Conservation (phyloP, 371 early-diverging fungal species). For the Mucor saturninus region DNA sequence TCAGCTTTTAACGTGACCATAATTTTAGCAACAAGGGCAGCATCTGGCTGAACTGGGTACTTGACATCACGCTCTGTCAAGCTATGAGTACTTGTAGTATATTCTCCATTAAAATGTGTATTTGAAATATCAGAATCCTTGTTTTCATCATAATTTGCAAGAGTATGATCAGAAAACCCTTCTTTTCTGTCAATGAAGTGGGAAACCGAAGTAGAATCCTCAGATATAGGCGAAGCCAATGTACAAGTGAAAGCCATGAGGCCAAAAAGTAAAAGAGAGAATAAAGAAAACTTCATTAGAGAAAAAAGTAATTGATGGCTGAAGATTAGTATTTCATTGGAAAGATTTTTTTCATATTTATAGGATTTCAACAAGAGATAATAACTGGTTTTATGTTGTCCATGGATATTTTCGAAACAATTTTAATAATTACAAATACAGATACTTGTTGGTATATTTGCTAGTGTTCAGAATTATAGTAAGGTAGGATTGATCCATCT, state of each 20-base stretch:
- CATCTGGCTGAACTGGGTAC: conserved; percentile 20
- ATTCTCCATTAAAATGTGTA: not conserved
- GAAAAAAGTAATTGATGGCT: not conserved
- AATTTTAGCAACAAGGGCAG: conserved; percentile 21
- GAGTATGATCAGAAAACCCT: too few species aligned
- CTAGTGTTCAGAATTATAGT: too few species aligned
- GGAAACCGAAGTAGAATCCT: too few species aligned
- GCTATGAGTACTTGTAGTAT: not conserved
- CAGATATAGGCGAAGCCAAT: conserved; percentile 4
- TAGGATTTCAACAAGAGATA: too few species aligned
- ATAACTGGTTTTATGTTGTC: too few species aligned
- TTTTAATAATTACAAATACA: too few species aligned
- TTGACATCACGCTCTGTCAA: conserved; percentile 5
- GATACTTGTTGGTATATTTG: too few species aligned
- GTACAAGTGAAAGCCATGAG: conserved; percentile 1
- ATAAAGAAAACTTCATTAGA: conserved; percentile 20
- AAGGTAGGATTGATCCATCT: too few species aligned
- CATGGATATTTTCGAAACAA: too few species aligned
- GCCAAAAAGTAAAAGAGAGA: conserved; percentile 14
- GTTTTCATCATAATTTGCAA: too few species aligned
- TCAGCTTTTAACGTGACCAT: conserved; percentile 19
- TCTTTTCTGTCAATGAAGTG: not conserved
- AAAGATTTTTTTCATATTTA: not conserved
- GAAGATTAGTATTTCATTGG: not conserved
- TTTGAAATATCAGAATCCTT: too few species aligned